Conservation (phyloP, 192 early-diverging fungal species). For the Piromyces sp. region DNA sequence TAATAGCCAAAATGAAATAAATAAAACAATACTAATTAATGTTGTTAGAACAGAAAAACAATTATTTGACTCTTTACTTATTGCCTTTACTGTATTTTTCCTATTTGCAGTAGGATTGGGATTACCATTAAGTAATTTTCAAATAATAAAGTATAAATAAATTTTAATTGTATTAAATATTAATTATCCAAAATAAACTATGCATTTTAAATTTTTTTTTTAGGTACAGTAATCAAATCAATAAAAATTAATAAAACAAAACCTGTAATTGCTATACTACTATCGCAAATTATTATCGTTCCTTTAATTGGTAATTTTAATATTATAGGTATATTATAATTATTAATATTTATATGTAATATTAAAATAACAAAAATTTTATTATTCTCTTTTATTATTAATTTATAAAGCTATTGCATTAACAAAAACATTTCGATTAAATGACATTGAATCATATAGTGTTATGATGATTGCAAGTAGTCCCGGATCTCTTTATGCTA, state of each 20-base stretch:
- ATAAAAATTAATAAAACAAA: not conserved
- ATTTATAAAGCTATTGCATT: not conserved
- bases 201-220: too few relatives aligned
- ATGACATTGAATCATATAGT: not conserved
- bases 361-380: too few relatives aligned
- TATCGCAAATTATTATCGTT: not conserved
- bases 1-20: not conserved
- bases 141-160: too few relatives aligned
- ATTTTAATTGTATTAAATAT: too few relatives aligned
- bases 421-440: not conserved
- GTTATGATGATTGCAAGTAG: not conserved
- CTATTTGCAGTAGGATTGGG: not conserved
- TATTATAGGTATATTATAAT: too few relatives aligned
- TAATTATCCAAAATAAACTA: too few relatives aligned
- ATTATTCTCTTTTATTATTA: too few relatives aligned
- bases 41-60: not conserved
- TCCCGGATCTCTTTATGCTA: not conserved
- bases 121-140: not conserved
- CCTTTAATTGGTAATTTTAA: not conserved
- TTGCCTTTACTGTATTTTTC: not conserved
- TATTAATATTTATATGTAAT: too few relatives aligned
- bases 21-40: not conserved
- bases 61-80: not conserved
- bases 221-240: not conserved
- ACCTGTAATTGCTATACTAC: not conserved